Base-by-base conservation (phyloP, 257 asterid genomes). In the Rehmannia glutinosa region DNA sequence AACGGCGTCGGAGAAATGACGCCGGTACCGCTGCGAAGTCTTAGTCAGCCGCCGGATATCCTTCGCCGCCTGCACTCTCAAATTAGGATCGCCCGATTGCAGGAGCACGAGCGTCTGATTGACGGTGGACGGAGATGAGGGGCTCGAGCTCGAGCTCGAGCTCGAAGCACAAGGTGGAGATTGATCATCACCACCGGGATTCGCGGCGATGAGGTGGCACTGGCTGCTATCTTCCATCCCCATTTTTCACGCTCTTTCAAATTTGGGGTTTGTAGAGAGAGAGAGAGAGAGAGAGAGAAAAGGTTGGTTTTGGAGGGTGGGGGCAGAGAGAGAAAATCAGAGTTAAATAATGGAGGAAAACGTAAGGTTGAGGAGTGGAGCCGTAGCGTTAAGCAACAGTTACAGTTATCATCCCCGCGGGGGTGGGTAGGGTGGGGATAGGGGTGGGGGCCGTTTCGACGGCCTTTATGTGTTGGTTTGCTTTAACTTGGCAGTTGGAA, bases 21-120 rank as follows among this genome's bases (percentile, higher is more conserved):
- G 96, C 20, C 95, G 87, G 82, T 82, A 84, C 45, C 83, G 68
- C 63, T 84, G 91, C 38, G 95, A 89, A 17, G 92, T 84, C 82
- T 82, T 84, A 12, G 96, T 86, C 39, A 88, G 83, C 13, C 89
- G 85, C 20, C 96, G 76, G 80, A 89, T 86, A 57, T 84, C 96
- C 77, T 58, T 73, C 11, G 96, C 96, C 10, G 96, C 94, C 57
- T 83, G 74, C 23, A 86, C 9, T 53, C 78, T 78, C 28, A 32
- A 72, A 67, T 61, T 58, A 0, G 70, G 72, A 12, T 77, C 89
- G 42, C 75, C 84, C 15, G 91, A 86, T 51, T 76, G 81, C 45
- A 84, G 68, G 7, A 86, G 86, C 52, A 66, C 33, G 32, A 83
- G 81, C 8, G 67, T 82, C 24, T 80, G 81, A 17, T 41, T 43